Conservation (phyloP, 2,329 filamentous ascomycete species). For the Clonostachys rhizophaga region DNA sequence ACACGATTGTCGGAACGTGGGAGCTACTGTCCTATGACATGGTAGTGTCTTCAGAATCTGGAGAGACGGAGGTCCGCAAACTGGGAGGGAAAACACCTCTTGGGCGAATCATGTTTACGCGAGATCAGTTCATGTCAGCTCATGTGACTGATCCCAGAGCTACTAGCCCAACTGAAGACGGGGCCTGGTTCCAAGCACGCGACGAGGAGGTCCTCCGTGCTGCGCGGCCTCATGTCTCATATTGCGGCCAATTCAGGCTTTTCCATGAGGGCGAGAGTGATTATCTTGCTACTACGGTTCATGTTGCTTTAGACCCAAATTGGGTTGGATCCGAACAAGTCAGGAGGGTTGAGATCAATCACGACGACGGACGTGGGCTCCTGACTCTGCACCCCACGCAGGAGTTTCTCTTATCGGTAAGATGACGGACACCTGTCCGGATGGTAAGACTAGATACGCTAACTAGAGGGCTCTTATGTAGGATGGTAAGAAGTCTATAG, state of each 20-base stretch:
- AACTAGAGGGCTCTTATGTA: not conserved
- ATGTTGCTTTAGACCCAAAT: not conserved
- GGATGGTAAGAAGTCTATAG: not conserved
- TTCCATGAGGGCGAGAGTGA: not conserved
- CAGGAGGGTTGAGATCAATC: not conserved
- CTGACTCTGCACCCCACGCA: not conserved
- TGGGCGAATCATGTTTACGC: not conserved
- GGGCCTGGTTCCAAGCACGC: not conserved
- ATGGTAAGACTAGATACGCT: not conserved
- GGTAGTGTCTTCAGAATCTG: not conserved
- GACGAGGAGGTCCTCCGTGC: not conserved
- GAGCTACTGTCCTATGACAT: not conserved
- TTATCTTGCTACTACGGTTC: not conserved
- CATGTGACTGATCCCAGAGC: not conserved
- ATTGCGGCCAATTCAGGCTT: not conserved
- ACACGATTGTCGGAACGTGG: not conserved
- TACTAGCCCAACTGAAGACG: not conserved
- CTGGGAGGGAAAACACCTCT: not conserved
- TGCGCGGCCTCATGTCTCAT: not conserved
- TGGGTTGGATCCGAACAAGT: not conserved
- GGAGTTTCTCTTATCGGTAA: not conserved
- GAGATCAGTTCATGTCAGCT: not conserved
- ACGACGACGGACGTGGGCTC: not conserved
- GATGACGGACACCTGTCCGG: not conserved
- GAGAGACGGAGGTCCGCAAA: not conserved